Evolutionary conservation across 2,329 filamentous ascomycete genomes (phyloP), one percentile per base, ranked within the genome.

Genomic region (Dissoconium aciculare): DNA sequence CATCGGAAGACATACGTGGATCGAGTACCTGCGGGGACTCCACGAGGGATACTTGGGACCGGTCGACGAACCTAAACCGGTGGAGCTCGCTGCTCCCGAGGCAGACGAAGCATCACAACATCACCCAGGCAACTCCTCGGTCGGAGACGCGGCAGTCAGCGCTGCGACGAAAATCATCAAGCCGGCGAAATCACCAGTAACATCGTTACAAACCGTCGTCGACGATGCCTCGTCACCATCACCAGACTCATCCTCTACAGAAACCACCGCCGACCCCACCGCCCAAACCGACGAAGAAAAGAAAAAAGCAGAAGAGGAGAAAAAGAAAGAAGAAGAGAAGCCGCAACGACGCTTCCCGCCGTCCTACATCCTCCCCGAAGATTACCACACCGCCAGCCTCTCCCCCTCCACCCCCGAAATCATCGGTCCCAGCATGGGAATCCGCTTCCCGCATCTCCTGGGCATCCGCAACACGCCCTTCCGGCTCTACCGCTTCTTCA

Each of bases 11-110:
- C 80, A 94, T 52, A 77, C 87, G 6, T 98, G 89, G 89, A 98
- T 94, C 59, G 89, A 98, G 58, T 98, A 95, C 54, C 63, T 95
- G 14, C 69, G 85, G 35, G 89, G 89, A 27, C 52, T 95, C 42
- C 89, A 98, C 53, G 89, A 98, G 58, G 89, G 89, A 33, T 98
- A 89, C 87, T 61, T 98, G 14, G 87, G 89, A 0, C 84, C 89
- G 5, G 60, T 92, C 26, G 71, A 78, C 36, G 57, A 72, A 33
- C 78, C 78, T 2, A 42, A 46, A 31, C 39, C 44, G 10, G 36
- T 36, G 26, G 53, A 54, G 34, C 12, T 31, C 6, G 31, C 19
- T 8, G 44, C 5, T 4, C 15, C 28, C 10, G 34, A 41, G 13
- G 33, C 36, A 11, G 31, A 36, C 23, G 14, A 15, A 10, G 15